Evolutionary conservation across 78 protist genomes (phyloP), one percentile per base, ranked within the genome.

Genomic region (slime mould (Dictyostelium discoideum)): DNA sequence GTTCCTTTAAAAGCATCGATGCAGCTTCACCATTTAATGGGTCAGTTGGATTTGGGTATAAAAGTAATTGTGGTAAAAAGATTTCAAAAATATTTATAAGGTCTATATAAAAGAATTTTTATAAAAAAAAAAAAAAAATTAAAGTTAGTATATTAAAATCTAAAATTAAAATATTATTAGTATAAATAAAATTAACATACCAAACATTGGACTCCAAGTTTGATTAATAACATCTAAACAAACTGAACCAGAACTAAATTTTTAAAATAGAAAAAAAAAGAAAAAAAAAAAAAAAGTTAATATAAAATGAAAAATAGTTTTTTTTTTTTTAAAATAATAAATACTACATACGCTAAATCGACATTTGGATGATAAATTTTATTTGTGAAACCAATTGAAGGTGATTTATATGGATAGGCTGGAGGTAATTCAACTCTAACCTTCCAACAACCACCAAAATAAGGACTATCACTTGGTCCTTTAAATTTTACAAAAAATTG

Each of bases 1-100:
- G 96, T 13, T 93, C 96, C 48, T 93, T 93, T 11, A 93, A 13
- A 20, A 93, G 48, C 93, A 99, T 81, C 2, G 99, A 92, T 3
- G 99, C 99, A 14, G 99, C 99, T 60, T 98, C 99, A 26, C 98
- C 99, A 84, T 99, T 99, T 6, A 99, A 97, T 5, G 99, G 99
- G 82, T 99, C 99, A 5, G 98, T 73, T 8, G 99, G 98, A 77
- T 99, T 99, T 11, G 99, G 99, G 77, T 99, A 99, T 13, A 92
- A 48, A n/a, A 99, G 97, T 20, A 99, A 96, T 96, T 99, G 99
- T 3, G 99, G 99, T 50, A 99, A 96, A 65, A 98, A 98, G 8
- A 96, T 86, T n/a, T 98, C 99, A 50, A 99, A 99, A 32, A 99
- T 93, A 84, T 99, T 98, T 72, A 98, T 69, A 32, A 94, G 82